Percentiles rank a stretch among this genome's conserved stretches.
These are phyloP conservation scores for Hura crepitans DNA, from an alignment of 441 rosid genomes.

Conservation along the genomic window DNA sequence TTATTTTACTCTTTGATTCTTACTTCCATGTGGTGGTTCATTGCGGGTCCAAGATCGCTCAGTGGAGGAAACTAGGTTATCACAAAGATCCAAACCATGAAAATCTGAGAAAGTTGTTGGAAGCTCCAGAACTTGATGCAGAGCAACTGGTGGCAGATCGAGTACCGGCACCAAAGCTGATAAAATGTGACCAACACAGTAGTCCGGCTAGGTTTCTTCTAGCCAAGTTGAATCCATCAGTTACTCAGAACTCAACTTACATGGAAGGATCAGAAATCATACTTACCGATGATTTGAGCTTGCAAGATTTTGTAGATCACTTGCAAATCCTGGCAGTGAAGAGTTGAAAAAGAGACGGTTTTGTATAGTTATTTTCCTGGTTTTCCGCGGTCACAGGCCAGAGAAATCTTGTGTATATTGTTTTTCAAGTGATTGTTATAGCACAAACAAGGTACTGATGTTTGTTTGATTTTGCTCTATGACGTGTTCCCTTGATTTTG, in stretches of 20 bases:
- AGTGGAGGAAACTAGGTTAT: slow-evolving; percentile 81
- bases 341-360: too few relatives aligned
- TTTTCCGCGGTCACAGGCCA: too few relatives aligned
- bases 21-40: slow-evolving; percentile 79
- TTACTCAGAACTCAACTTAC: slow-evolving; percentile 61
- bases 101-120: slow-evolving; percentile 72
- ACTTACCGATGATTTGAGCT: slow-evolving; percentile 75
- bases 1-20: slow-evolving; percentile 86
- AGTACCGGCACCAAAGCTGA: slow-evolving; percentile 65
- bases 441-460: too few relatives aligned
- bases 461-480: too few relatives aligned
- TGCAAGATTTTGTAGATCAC: slow-evolving; percentile 75
- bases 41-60: slow-evolving; percentile 80
- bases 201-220: slow-evolving; percentile 93
- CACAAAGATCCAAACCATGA: slow-evolving; percentile 75
- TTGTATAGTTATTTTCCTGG: too few relatives aligned
- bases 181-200: slow-evolving; percentile 85
- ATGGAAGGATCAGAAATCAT: slow-evolving; percentile 64
- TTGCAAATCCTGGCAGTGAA: slow-evolving; percentile 21
- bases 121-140: slow-evolving; percentile 75
- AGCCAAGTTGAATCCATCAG: slow-evolving; percentile 79
- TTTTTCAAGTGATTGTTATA: too few relatives aligned
- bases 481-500: too few relatives aligned
- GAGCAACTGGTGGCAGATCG: slow-evolving; percentile 61
- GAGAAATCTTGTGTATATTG: too few relatives aligned